Evolutionary conservation across 306 rosid genomes (phyloP).

Genomic region (Echinosophora koreensis): DNA sequence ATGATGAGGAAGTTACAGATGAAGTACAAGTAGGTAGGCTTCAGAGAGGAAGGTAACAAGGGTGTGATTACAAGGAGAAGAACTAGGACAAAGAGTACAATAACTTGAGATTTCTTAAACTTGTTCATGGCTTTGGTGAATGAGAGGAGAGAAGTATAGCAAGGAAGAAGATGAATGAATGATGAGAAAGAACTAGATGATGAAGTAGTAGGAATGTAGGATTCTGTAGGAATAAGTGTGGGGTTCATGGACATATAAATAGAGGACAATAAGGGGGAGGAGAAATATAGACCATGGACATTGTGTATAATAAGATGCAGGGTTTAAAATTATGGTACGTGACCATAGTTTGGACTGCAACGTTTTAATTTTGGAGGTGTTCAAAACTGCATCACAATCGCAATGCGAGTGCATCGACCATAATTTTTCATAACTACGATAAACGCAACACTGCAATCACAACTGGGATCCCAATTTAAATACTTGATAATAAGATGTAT

Average conservation of each 20-base stretch:
- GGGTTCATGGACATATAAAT: slow-evolving; percentile 44
- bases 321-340: too few relatives aligned
- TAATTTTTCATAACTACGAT: too few relatives aligned
- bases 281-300: background rate
- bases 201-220: slow-evolving; percentile 22
- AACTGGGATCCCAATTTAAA: too few relatives aligned
- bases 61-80: slow-evolving; percentile 69
- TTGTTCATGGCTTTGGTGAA: slow-evolving; percentile 49
- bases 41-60: slow-evolving; percentile 66
- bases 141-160: slow-evolving; percentile 28
- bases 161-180: slow-evolving; percentile 16
- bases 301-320: background rate
- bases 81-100: slow-evolving; percentile 55
- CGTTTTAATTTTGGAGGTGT: too few relatives aligned
- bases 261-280: slow-evolving; percentile 36
- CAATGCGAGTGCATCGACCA: too few relatives aligned
- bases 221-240: slow-evolving; percentile 32
- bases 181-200: slow-evolving; percentile 32
- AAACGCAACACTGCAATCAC: too few relatives aligned
- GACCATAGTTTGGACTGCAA: too few relatives aligned
- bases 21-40: slow-evolving; percentile 67
- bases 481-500: background rate
- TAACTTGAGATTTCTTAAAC: slow-evolving; percentile 63
- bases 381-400: too few relatives aligned
- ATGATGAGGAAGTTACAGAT: slow-evolving; percentile 73